Base-by-base conservation (phyloP, 768 basidiomycete species). In the Cyclocybe aegerita region DNA sequence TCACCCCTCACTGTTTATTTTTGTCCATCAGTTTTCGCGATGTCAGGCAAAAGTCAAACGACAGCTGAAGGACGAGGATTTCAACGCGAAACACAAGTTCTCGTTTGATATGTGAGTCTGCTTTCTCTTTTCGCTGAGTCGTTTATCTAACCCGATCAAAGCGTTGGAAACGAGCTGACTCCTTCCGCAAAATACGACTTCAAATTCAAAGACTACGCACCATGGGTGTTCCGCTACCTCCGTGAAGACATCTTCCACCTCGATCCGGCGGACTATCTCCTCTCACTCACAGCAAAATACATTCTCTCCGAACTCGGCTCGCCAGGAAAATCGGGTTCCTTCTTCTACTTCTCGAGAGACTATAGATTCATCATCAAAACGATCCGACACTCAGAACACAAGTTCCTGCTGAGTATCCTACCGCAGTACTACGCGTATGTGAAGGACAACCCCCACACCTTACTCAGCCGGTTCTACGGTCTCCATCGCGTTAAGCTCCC, bases 281-380 rank as follows among this genome's bases (percentile, higher is more conserved):
- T 98, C 50, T 96, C 94, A 1, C 82, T 99, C 50, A 99, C 97
- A 4, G 87, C 90, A 7, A 97, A 96, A 66, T 99, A 98, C 73
- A 98, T 99, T 65, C 81, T 99, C 30, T 96, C 94, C 36, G 97
- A 98, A 64, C 82, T 99, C 30, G 97, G 97, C 15, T 97, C 94
- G 0, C 96, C 97, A 0, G 97, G 97, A 31, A 99, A 99, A 75
- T 95, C 93, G 1, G 97, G 97, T 30, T 95, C 92, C 10, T 99
- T 99, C 74, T 99, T 99, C 77, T 99, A 98, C 72, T 98, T 98
- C 67, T 97, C 94, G 5, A 81, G 94, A 37, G 96, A 99, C 74
- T 99, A 98, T 64, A 88, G 96, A 2, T 99, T 97, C 76, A 99
- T 99, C 73, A 98, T 99, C 83, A 99, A 99, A 72, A 99, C 96